phyloP scores from a whole-genome alignment of 1,284 basidiomycete species.

The Trichosporon faecale region DNA sequence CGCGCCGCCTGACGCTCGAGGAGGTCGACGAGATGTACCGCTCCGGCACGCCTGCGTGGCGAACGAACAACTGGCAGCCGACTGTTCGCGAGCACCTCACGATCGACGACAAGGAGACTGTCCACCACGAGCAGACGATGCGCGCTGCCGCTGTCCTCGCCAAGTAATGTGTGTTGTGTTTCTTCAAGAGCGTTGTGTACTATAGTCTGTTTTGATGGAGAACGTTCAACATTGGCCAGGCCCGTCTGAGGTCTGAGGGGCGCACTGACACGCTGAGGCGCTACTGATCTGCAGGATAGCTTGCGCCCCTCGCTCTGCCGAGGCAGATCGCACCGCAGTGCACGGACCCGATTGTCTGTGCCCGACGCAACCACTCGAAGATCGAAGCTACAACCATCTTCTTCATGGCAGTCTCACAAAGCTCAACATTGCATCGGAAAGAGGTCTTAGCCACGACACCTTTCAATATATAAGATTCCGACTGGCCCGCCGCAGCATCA shows the following conservation, averaged over 20 bases:
- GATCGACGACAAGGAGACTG: conserved; percentile 12
- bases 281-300: not conserved
- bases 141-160: not conserved
- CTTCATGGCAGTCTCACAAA: not conserved
- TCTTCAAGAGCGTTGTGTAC: not conserved
- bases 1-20: conserved; percentile 68
- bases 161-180: not conserved
- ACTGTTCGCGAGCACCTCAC: conserved; percentile 15
- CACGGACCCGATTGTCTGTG: too few species aligned
- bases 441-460: too few species aligned
- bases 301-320: too few species aligned
- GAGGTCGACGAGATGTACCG: conserved; percentile 75
- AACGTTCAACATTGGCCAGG: not conserved
- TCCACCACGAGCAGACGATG: conserved; percentile 10
- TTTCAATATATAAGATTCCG: too few species aligned
- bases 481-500: too few species aligned
- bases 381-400: too few species aligned
- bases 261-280: not conserved
- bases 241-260: not conserved
- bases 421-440: too few species aligned
- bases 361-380: too few species aligned
- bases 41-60: conserved; percentile 64
- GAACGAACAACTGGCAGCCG: conserved; percentile 62
- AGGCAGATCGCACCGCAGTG: too few species aligned
- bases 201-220: not conserved